Evolutionary conservation across 257 asterid species (phyloP).

Genomic region (Forsythia viridissima): DNA sequence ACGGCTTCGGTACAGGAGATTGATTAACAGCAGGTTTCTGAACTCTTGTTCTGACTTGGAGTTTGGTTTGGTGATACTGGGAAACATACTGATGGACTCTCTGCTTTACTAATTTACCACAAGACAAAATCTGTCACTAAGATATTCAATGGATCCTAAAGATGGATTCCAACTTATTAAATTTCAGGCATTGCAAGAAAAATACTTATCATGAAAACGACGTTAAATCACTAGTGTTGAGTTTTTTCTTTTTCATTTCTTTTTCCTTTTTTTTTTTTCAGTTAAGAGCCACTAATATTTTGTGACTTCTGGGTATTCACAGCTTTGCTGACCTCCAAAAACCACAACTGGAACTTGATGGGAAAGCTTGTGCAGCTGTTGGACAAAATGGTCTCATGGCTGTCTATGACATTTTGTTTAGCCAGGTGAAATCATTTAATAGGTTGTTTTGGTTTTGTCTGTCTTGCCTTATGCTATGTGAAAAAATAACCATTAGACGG

Average conservation of each 20-base stretch:
- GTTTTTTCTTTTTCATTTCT: background rate
- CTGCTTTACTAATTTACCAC: slow-evolving; percentile 1
- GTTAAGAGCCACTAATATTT: background rate
- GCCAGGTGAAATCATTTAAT: slow-evolving; percentile 63
- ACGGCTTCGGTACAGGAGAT: slow-evolving; percentile 75
- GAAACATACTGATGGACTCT: slow-evolving; percentile 10
- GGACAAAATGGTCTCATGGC: slow-evolving; percentile 99
- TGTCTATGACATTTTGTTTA: slow-evolving; percentile 86
- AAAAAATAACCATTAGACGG: background rate
- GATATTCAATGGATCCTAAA: background rate
- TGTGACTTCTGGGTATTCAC: slow-evolving; percentile 23
- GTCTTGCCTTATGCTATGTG: background rate
- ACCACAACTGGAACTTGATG: slow-evolving; percentile 95
- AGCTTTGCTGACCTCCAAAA: slow-evolving; percentile 98
- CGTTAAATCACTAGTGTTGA: background rate
- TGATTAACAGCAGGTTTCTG: slow-evolving; percentile 79
- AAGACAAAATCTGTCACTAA: background rate
- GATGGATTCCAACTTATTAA: background rate
- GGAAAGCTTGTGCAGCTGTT: slow-evolving; percentile 99
- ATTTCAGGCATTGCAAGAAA: background rate
- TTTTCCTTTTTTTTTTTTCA: background rate
- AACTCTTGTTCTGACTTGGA: background rate
- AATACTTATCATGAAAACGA: background rate
- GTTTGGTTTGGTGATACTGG: slow-evolving; percentile 1
- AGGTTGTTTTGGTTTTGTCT: background rate